Conservation (phyloP, 257 asterid genomes). For the Solanum pennellii region DNA sequence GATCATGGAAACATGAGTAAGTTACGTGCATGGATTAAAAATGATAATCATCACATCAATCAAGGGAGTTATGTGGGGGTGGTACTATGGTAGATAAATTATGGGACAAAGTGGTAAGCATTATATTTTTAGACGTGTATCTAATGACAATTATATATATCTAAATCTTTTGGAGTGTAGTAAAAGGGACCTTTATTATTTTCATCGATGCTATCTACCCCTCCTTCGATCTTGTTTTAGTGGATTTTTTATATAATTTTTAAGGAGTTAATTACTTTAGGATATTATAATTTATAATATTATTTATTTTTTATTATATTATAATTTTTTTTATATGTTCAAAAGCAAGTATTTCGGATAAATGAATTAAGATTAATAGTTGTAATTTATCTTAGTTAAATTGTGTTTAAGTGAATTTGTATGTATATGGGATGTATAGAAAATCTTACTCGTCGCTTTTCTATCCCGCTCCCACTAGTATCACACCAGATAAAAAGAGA, state of each 20-base stretch:
- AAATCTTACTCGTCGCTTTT: rapidly evolving
- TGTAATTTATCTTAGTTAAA: too few relatives aligned
- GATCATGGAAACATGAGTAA: not conserved
- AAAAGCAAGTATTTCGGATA: rapidly evolving
- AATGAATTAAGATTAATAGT: too few relatives aligned
- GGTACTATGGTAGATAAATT: constrained; percentile 2
- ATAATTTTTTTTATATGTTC: rapidly evolving
- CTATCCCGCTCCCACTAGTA: rapidly evolving
- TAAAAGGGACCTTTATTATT: constrained; percentile 20
- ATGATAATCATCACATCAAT: constrained; percentile 21
- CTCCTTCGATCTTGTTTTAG: not conserved
- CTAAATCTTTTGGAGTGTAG: constrained; percentile 17
- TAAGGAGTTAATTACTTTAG: too few relatives aligned
- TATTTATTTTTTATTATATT: too few relatives aligned
- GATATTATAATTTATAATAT: too few relatives aligned
- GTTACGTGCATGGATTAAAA: constrained; percentile 20
- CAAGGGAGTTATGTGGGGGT: not conserved
- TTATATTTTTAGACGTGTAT: constrained; percentile 14
- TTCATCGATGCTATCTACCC: not conserved
- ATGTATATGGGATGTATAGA: too few relatives aligned
- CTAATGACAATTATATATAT: not conserved
- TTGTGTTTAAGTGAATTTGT: rapidly evolving
- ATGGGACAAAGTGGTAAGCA: not conserved
- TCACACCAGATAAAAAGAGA: too few relatives aligned
- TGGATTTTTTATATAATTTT: too few relatives aligned